phyloP scores from a whole-genome alignment of 768 basidiomycete species.

The Cyclocybe cylindracea region DNA sequence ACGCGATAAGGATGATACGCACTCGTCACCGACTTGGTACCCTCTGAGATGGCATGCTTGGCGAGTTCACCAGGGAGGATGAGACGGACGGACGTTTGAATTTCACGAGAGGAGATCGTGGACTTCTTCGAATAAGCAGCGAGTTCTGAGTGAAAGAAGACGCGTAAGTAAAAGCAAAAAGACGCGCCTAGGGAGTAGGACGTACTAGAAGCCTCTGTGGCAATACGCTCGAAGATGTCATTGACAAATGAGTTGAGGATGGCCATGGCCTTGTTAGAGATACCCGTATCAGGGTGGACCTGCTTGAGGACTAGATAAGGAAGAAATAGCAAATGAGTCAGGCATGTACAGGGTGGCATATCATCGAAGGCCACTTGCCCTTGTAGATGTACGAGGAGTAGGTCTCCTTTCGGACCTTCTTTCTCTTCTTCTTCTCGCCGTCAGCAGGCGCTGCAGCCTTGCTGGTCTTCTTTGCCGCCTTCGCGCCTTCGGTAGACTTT shows the following conservation, averaged over 20 bases:
- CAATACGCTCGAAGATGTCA: slow-evolving; percentile 92
- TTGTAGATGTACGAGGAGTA: slow-evolving; percentile 94
- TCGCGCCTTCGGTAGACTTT: slow-evolving; percentile 58
- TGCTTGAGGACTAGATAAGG: slow-evolving; percentile 81
- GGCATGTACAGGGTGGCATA: neutral
- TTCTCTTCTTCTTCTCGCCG: slow-evolving; percentile 86
- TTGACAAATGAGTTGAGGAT: slow-evolving; percentile 93
- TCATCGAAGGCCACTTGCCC: slow-evolving; percentile 40
- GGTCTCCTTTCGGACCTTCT: slow-evolving; percentile 86
- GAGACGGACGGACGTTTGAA: slow-evolving; percentile 93
- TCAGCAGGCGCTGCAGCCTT: slow-evolving; percentile 63
- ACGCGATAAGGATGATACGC: slow-evolving; percentile 19
- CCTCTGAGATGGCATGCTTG: slow-evolving; percentile 98
- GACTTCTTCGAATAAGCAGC: slow-evolving; percentile 99
- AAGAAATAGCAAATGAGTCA: slow-evolving; percentile 5
- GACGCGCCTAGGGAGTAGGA: neutral
- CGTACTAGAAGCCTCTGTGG: slow-evolving; percentile 85
- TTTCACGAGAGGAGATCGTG: slow-evolving; percentile 97
- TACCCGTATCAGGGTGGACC: slow-evolving; percentile 98
- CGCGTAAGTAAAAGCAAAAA: slow-evolving; percentile 1
- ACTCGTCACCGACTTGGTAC: slow-evolving; percentile 64
- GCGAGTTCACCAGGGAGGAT: slow-evolving; percentile 97
- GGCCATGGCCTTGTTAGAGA: slow-evolving; percentile 96
- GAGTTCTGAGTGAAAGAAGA: slow-evolving; percentile 59
- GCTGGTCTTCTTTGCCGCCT: slow-evolving; percentile 82